phyloP scores from a whole-genome alignment of 2,329 filamentous ascomycete species.

The Rasamsonia emersonii region DNA sequence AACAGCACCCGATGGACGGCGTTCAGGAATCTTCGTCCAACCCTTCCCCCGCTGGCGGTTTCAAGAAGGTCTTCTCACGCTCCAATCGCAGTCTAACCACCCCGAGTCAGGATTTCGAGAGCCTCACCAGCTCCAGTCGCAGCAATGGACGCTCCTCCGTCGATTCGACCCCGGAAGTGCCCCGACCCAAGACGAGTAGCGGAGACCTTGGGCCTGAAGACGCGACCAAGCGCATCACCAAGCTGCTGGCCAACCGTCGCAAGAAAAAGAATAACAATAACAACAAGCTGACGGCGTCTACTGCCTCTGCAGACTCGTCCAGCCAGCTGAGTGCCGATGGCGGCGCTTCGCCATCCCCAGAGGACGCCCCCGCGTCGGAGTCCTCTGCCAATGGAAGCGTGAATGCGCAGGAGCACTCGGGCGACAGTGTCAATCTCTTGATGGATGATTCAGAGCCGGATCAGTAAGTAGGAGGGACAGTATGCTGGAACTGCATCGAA shows the following conservation, averaged over 20 bases:
- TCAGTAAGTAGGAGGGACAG: no score
- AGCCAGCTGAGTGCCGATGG: constrained; percentile 1
- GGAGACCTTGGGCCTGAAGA: constrained; percentile 22
- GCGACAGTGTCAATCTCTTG: constrained; percentile 16
- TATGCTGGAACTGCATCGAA: no score
- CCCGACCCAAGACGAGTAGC: constrained; percentile 28
- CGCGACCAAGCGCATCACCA: constrained; percentile 41
- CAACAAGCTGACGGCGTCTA: constrained; percentile 6
- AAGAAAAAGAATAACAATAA: constrained; percentile 36
- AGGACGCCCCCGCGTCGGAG: constrained; percentile 14
- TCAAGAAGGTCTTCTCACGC: constrained; percentile 27
- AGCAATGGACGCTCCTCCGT: constrained; percentile 30
- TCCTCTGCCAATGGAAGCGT: constrained; percentile 18
- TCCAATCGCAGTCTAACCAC: constrained; percentile 29
- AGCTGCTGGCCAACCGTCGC: constrained; percentile 38
- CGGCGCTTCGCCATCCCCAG: constrained; percentile 12
- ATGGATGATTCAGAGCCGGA: constrained; percentile 33
- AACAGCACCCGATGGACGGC: constrained; percentile 23
- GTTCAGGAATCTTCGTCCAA: constrained; percentile 14
- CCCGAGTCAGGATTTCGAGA: constrained; percentile 24
- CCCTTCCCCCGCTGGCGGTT: constrained; percentile 23
- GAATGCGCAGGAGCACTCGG: constrained; percentile 14
- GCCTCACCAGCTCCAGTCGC: constrained; percentile 20
- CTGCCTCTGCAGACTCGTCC: constrained; percentile 4
- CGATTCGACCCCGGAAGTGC: constrained; percentile 29